Evolutionary conservation across 2,329 filamentous ascomycete species (phyloP).

Genomic region (Nothophoma quercina): DNA sequence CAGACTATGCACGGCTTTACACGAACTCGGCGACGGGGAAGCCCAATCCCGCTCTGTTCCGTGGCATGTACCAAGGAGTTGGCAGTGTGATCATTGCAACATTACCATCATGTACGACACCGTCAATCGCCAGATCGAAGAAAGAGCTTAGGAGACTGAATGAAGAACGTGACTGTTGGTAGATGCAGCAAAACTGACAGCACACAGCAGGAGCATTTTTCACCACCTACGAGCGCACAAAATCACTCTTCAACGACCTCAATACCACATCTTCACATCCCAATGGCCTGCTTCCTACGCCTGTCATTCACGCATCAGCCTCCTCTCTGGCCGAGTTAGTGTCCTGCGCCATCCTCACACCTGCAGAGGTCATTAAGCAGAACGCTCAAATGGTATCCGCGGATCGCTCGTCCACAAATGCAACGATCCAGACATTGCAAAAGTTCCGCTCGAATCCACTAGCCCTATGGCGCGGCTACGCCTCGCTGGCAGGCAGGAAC

Average conservation of each 20-base stretch:
- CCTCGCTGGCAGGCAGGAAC: slow-evolving; percentile 81
- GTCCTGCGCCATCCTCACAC: slow-evolving; percentile 85
- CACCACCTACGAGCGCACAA: slow-evolving; percentile 83
- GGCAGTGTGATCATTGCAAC: slow-evolving; percentile 86
- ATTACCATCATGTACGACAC: slow-evolving; percentile 74
- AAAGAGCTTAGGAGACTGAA: neutral
- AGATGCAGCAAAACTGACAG: neutral
- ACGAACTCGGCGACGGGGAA: slow-evolving; percentile 64
- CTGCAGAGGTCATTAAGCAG: slow-evolving; percentile 90
- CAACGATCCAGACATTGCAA: slow-evolving; percentile 64
- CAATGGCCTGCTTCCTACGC: slow-evolving; percentile 64
- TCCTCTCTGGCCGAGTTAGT: slow-evolving; percentile 82
- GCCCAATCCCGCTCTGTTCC: slow-evolving; percentile 66
- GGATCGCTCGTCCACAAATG: slow-evolving; percentile 44
- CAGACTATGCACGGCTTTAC: slow-evolving; percentile 74
- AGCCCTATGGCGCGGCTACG: slow-evolving; percentile 74
- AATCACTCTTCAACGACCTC: slow-evolving; percentile 64
- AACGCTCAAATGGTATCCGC: slow-evolving; percentile 82
- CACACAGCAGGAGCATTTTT: slow-evolving; percentile 81
- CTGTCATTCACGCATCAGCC: slow-evolving; percentile 75
- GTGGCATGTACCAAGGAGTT: slow-evolving; percentile 85
- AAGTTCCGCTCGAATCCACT: slow-evolving; percentile 64
- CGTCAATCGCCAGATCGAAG: neutral
- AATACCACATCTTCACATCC: slow-evolving; percentile 48
- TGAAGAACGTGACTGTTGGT: no score